Evolutionary conservation across 129 eudicot species (phyloP).

Genomic region (Logfia minima): DNA sequence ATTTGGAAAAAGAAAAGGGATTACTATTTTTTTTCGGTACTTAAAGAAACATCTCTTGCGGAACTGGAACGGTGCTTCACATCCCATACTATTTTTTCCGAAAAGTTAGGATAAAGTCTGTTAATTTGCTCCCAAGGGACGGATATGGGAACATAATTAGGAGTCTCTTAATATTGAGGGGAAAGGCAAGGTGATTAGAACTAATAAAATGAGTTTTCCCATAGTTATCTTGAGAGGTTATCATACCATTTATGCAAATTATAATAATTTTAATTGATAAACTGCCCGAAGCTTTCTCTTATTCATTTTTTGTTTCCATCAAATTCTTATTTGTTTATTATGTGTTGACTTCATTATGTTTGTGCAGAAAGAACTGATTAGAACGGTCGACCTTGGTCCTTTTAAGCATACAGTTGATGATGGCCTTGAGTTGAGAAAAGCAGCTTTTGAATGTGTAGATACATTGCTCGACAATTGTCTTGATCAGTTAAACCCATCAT

Average conservation of each 20-base stretch:
- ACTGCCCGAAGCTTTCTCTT: not conserved
- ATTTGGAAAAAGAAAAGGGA: not conserved
- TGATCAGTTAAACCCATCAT: slow-evolving; percentile 95
- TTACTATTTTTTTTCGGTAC: not conserved
- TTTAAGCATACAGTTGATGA: slow-evolving; percentile 99
- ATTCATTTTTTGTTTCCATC: not conserved
- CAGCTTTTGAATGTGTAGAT: slow-evolving; percentile 99
- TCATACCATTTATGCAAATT: not conserved
- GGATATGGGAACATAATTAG: not conserved
- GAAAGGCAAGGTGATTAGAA: not conserved
- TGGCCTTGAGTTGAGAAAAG: slow-evolving; percentile 97
- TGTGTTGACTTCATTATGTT: not conserved
- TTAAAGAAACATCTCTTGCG: not conserved
- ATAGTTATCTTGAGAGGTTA: not conserved
- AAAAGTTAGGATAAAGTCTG: not conserved
- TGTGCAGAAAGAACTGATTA: slow-evolving; percentile 89
- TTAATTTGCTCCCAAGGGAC: not conserved
- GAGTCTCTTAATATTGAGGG: not conserved
- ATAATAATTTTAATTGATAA: not conserved
- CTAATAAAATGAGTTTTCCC: not conserved
- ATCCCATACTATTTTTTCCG: not conserved
- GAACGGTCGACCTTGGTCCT: slow-evolving; percentile 98
- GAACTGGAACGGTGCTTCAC: not conserved
- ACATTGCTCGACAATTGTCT: slow-evolving; percentile 92
- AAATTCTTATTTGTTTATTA: not conserved